Evolutionary conservation across 331 rosid species (phyloP).

Genomic region (Pyrus hybrid): DNA sequence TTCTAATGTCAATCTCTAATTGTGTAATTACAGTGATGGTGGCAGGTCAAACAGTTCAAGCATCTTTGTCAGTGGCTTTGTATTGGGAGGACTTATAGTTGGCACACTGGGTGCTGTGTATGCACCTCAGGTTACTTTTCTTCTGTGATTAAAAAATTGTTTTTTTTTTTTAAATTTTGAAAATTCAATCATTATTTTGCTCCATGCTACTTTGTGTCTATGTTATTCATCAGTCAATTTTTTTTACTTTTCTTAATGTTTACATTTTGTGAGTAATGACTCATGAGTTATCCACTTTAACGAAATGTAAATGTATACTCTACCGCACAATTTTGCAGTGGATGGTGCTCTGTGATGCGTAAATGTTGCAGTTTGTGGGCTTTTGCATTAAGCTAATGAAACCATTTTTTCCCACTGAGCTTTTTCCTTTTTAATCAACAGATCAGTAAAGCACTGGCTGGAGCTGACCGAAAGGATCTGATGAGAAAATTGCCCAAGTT

Average conservation of each 20-base stretch:
- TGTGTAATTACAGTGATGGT: conserved; percentile 43
- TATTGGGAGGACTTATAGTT: conserved; percentile 89
- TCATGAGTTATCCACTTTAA: conserved; percentile 24
- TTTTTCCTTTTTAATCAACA: conserved; percentile 18
- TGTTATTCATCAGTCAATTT: not conserved
- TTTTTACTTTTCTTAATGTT: not conserved
- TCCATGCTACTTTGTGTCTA: not conserved
- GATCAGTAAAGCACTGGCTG: conserved; percentile 89
- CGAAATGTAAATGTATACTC: not conserved
- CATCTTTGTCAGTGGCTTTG: conserved; percentile 86
- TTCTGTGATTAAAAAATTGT: not conserved
- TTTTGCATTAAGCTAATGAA: not conserved
- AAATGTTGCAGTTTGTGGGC: conserved; percentile 5
- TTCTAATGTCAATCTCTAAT: conserved; percentile 17
- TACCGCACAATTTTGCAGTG: not conserved
- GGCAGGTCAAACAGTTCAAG: conserved; percentile 69
- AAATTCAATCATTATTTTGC: not conserved
- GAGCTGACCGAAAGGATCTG: conserved; percentile 76
- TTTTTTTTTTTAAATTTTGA: not conserved
- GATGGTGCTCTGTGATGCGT: not conserved
- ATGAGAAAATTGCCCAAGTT: conserved; percentile 95
- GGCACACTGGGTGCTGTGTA: conserved; percentile 90
- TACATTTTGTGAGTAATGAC: not conserved
- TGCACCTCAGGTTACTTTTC: conserved; percentile 81
- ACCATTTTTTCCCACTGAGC: conserved; percentile 13